Conservation (phyloP, 1,284 basidiomycete species). For the Tilletia walkeri region DNA sequence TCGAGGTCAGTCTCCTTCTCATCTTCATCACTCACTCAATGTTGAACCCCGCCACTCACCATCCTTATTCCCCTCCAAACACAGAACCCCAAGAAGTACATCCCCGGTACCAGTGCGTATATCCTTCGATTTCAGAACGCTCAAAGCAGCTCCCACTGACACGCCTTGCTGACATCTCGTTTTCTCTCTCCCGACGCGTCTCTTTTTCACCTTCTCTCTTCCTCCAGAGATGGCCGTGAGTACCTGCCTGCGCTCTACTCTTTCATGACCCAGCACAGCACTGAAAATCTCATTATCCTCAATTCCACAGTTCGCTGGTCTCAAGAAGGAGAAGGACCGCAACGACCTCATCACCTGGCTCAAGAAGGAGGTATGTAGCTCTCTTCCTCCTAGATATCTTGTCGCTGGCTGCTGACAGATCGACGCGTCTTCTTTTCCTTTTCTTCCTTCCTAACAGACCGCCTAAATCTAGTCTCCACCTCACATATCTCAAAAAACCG, state of each 20-base stretch:
- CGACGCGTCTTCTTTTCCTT: too few species aligned
- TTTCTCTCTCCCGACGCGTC: slow-evolving; percentile 8
- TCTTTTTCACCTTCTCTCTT: neutral
- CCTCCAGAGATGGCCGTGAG: slow-evolving; percentile 18
- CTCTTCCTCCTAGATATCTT: neutral
- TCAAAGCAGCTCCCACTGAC: neutral
- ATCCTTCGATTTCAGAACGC: neutral
- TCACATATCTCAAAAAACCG: too few species aligned
- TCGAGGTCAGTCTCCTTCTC: slow-evolving; percentile 54
- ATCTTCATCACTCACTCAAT: too few species aligned
- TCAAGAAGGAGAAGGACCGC: slow-evolving; percentile 54
- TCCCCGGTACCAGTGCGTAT: slow-evolving; percentile 39
- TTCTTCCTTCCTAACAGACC: neutral
- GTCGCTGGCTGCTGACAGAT: too few species aligned
- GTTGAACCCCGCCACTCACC: too few species aligned
- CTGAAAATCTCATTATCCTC: neutral
- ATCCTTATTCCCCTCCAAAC: slow-evolving; percentile 1
- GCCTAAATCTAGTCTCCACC: neutral
- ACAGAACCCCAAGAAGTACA: slow-evolving; percentile 86
- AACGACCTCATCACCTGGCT: slow-evolving; percentile 51
- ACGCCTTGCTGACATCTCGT: neutral
- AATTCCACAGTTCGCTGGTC: slow-evolving; percentile 35
- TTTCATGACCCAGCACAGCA: neutral
- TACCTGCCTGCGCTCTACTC: neutral
- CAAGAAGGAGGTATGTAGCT: slow-evolving; percentile 25